A percentile compares a stretch with the other conserved stretches of the same genome.
phyloP scores from a whole-genome alignment of 495 filamentous ascomycete genomes.

The Pyrenula massariospora region DNA sequence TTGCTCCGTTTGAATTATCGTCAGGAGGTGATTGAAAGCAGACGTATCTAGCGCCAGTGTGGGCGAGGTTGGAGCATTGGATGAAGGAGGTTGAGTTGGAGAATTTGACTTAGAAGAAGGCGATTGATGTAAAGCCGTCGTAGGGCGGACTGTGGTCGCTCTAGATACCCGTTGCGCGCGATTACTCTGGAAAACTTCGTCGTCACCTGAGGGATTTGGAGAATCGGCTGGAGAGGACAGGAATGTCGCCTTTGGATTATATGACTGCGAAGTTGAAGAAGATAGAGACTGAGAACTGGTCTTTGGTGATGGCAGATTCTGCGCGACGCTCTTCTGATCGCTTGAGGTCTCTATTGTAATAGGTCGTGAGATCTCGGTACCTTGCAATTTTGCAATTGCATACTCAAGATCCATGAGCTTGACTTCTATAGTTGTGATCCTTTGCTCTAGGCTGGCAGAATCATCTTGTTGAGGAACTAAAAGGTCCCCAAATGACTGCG shows the following conservation, averaged over 20 bases:
- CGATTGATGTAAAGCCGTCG: neutral
- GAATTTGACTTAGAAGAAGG: neutral
- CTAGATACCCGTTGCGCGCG: neutral
- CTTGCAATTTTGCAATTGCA: constrained; percentile 40
- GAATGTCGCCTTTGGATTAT: neutral
- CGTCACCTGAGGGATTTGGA: neutral
- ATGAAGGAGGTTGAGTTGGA: neutral
- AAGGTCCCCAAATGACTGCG: constrained; percentile 17
- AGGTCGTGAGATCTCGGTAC: constrained; percentile 5
- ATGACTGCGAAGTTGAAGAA: neutral
- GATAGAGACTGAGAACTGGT: neutral
- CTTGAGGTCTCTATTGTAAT: neutral
- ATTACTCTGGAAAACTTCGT: neutral
- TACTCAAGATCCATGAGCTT: constrained; percentile 45
- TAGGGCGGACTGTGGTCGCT: neutral
- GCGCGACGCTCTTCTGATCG: neutral
- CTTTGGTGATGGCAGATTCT: neutral
- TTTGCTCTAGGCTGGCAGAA: constrained; percentile 34
- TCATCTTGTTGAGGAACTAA: constrained; percentile 35
- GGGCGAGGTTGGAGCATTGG: neutral
- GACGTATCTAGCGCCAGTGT: neutral
- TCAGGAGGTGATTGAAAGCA: neutral
- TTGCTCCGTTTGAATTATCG: neutral
- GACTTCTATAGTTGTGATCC: constrained; percentile 39
- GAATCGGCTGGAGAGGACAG: neutral